phyloP scores from a whole-genome alignment of 805 yeast genomes.

The Wickerhamomyces chambardii region DNA sequence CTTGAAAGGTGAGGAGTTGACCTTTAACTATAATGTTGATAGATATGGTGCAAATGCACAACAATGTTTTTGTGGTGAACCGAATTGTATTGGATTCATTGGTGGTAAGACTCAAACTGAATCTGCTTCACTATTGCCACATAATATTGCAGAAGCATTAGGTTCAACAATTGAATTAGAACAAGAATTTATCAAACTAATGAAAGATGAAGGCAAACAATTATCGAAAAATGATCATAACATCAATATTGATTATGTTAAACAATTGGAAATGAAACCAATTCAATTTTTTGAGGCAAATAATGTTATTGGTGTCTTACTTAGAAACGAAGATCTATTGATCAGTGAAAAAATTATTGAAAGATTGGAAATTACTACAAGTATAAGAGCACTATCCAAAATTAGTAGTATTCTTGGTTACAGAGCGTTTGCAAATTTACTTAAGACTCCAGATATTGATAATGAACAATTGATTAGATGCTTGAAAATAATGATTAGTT shows the following conservation, averaged over 20 bases:
- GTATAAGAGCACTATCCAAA: constrained; percentile 39
- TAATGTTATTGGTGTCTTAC: constrained; percentile 69
- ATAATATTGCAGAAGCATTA: constrained; percentile 74
- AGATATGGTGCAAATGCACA: constrained; percentile 94
- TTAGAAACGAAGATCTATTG: constrained; percentile 65
- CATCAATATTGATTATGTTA: constrained; percentile 58
- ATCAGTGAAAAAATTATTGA: constrained; percentile 59
- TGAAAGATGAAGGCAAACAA: constrained; percentile 36
- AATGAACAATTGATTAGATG: constrained; percentile 36
- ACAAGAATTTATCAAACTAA: constrained; percentile 59
- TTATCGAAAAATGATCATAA: constrained; percentile 44
- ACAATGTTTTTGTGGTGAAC: constrained; percentile 89
- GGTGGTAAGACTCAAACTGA: constrained; percentile 98
- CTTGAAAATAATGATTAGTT: constrained; percentile 45
- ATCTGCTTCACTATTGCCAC: constrained; percentile 77
- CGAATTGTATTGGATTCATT: constrained; percentile 85
- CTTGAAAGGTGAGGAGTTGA: constrained; percentile 75
- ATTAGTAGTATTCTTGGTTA: constrained; percentile 83
- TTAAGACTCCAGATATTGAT: constrained; percentile 30
- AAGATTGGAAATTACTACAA: constrained; percentile 50
- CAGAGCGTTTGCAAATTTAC: constrained; percentile 57
- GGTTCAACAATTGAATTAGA: constrained; percentile 66
- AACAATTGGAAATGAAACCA: constrained; percentile 43
- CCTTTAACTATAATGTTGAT: constrained; percentile 81
- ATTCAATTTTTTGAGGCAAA: constrained; percentile 52